These are phyloP conservation scores for Penicillium aurantiogriseum DNA, from an alignment of 2,329 filamentous ascomycete genomes.

Conservation along the genomic window DNA sequence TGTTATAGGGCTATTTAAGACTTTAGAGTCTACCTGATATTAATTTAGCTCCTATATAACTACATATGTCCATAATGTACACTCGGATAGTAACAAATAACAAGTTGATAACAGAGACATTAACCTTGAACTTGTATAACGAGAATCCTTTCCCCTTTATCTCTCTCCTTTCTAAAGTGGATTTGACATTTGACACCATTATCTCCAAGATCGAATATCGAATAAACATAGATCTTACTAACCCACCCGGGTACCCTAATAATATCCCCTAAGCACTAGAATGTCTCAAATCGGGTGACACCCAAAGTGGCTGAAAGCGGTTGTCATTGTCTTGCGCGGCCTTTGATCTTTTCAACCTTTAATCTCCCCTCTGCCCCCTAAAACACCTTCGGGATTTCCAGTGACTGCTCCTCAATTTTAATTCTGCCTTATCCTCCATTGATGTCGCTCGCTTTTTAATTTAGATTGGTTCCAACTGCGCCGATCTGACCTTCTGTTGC, in stretches of 20 bases:
- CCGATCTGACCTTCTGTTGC: constrained; percentile 13
- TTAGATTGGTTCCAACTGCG: constrained; percentile 3
- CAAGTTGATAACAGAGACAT: background rate
- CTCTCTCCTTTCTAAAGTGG: background rate
- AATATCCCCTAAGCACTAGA: constrained; percentile 12
- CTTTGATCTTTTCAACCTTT: constrained; percentile 10
- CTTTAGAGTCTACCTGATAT: background rate
- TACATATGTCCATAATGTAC: too few relatives aligned
- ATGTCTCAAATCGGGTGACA: constrained; percentile 20
- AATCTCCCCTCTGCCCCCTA: constrained; percentile 7
- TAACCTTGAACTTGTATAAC: background rate
- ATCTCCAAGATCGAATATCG: background rate
- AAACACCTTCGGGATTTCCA: constrained; percentile 2
- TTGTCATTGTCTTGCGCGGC: constrained; percentile 25
- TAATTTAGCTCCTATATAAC: background rate
- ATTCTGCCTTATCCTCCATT: background rate
- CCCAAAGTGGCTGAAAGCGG: constrained; percentile 23
- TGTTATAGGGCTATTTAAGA: background rate
- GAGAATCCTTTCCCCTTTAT: background rate
- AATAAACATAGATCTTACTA: background rate
- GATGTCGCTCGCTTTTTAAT: constrained; percentile 9
- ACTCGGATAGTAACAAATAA: background rate
- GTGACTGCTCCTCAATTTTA: background rate
- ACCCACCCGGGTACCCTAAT: background rate
- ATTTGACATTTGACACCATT: constrained; percentile 1